These are phyloP conservation scores for Xylariaceae sp. DNA, from an alignment of 2,329 filamentous ascomycete genomes.

Conservation along the genomic window DNA sequence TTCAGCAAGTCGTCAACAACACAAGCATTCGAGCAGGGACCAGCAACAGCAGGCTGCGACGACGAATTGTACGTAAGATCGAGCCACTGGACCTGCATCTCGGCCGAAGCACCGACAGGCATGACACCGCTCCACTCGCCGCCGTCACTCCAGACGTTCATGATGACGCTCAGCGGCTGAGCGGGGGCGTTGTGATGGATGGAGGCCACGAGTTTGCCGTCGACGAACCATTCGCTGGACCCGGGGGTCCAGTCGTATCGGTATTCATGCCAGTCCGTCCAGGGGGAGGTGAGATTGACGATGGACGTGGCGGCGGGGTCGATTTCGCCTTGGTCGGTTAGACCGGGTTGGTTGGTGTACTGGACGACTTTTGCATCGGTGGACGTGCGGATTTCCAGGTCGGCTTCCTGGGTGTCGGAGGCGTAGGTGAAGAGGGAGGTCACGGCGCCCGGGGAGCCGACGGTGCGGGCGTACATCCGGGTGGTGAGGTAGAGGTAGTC, in stretches of 20 bases:
- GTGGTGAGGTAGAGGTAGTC: conserved; percentile 38
- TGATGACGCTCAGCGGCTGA: conserved; percentile 44
- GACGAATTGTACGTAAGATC: conserved; percentile 53
- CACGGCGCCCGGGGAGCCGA: conserved; percentile 42
- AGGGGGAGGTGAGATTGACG: conserved; percentile 39
- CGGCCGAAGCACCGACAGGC: conserved; percentile 43
- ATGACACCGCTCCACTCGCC: conserved; percentile 56
- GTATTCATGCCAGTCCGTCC: conserved; percentile 45
- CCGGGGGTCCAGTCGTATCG: conserved; percentile 55
- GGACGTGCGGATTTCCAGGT: conserved; percentile 48
- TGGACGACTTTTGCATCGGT: conserved; percentile 40
- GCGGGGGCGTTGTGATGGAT: conserved; percentile 51
- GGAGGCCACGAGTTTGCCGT: conserved; percentile 43
- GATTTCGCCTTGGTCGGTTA: conserved; percentile 33
- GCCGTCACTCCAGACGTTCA: conserved; percentile 59
- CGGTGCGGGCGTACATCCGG: conserved; percentile 42
- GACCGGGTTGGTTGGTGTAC: conserved; percentile 58
- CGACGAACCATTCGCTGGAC: conserved; percentile 51
- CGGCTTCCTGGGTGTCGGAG: conserved; percentile 42
- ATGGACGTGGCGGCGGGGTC: conserved; percentile 41
- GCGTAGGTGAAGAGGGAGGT: conserved; percentile 50
- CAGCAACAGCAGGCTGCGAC: conserved; percentile 9
- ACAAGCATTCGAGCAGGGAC: conserved; percentile 28
- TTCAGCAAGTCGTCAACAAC: conserved; percentile 31
- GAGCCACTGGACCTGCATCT: conserved; percentile 58